Evolutionary conservation across 768 basidiomycete genomes (phyloP).

Genomic region (Serendipita indica): DNA sequence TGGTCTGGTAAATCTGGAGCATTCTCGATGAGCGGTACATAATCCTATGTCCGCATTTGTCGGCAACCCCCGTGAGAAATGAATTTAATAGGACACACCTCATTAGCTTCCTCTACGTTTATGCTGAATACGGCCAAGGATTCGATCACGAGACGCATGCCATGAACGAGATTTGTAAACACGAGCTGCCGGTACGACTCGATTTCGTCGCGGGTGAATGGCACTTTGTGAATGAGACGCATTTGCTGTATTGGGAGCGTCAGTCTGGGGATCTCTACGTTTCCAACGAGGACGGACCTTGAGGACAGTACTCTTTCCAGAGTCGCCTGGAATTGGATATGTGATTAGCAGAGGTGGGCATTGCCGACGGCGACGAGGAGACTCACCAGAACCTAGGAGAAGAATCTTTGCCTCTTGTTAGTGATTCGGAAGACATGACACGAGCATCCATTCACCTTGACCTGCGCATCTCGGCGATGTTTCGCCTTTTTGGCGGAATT

Average conservation of each 20-base stretch:
- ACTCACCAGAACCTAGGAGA: conserved; percentile 68
- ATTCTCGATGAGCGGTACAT: conserved; percentile 49
- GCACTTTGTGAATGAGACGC: conserved; percentile 82
- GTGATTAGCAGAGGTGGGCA: too few species aligned
- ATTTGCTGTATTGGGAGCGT: conserved; percentile 67
- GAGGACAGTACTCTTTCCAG: conserved; percentile 83
- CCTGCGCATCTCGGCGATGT: conserved; percentile 50
- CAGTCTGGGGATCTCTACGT: too few species aligned
- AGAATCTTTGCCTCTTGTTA: conserved; percentile 43
- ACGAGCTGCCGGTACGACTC: conserved; percentile 85
- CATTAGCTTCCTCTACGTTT: conserved; percentile 47
- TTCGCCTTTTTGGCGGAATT: conserved; percentile 42
- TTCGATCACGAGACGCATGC: conserved; percentile 67
- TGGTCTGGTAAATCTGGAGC: conserved; percentile 62
- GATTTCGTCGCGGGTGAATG: conserved; percentile 67
- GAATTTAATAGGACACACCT: conserved; percentile 16
- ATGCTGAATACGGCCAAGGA: conserved; percentile 84
- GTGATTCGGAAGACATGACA: background rate
- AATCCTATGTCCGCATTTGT: conserved; percentile 19
- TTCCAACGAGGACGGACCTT: conserved; percentile 38
- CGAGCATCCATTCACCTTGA: conserved; percentile 40
- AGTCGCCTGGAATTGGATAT: too few species aligned
- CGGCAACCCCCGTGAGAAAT: background rate
- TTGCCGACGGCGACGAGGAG: too few species aligned
- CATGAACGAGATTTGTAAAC: conserved; percentile 82